A percentile compares a stretch with the other conserved stretches of the same genome.
These are phyloP conservation scores for Zostera marina DNA, from an alignment of 116 monocot genomes.

Conservation along the genomic window DNA sequence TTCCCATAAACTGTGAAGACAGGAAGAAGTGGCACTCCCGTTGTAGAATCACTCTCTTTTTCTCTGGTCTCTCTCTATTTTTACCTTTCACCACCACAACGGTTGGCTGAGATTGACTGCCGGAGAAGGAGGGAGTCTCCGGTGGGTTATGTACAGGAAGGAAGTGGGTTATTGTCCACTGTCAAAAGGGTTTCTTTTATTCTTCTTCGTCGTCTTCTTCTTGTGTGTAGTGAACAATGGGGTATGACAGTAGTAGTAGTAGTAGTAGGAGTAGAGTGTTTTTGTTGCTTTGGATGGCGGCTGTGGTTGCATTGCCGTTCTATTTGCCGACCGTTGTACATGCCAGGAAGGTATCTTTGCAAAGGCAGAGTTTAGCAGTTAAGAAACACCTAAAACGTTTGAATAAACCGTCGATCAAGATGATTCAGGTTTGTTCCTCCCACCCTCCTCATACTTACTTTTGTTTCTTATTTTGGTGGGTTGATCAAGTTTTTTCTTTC, in stretches of 20 bases:
- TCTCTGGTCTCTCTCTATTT: background rate
- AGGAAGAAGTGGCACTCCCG: background rate
- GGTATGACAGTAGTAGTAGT: background rate
- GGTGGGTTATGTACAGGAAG: background rate
- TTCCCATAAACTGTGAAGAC: background rate
- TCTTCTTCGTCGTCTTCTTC: no score
- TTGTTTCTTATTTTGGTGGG: no score
- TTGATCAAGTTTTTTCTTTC: background rate
- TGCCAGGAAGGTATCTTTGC: background rate
- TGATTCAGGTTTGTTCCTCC: slow-evolving; percentile 9
- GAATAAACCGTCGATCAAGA: slow-evolving; percentile 17
- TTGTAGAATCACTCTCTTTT: background rate
- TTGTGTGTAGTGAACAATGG: background rate
- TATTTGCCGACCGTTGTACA: background rate
- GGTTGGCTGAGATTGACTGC: no score
- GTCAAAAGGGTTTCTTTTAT: no score
- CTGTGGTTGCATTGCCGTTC: no score
- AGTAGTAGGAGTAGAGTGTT: background rate
- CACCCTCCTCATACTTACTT: background rate
- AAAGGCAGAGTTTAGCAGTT: slow-evolving; percentile 12
- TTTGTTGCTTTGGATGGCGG: background rate
- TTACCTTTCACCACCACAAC: background rate
- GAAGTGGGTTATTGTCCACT: background rate
- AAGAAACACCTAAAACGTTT: slow-evolving; percentile 15
- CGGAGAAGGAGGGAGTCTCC: no score